Base-by-base conservation (phyloP, 805 yeast genomes). In the Komagataella pastoris region DNA sequence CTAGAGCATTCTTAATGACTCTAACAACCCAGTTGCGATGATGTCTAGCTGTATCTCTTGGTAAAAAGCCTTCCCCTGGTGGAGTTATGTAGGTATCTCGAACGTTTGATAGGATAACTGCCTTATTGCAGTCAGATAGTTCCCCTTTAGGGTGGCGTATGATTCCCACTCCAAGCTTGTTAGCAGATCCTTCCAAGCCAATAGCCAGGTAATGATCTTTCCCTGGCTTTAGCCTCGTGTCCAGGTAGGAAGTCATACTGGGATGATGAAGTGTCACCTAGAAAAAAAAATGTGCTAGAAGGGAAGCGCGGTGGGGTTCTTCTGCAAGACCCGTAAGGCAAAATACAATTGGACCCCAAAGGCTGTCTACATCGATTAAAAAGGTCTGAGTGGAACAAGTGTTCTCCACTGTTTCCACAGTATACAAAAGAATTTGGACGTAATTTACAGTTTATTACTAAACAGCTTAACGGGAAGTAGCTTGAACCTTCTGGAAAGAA, bases 131-230 rank as follows among this genome's bases (percentile, higher is more conserved):
- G 3, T 70, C 68, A 0, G 81, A 67, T 19, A 81, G 68, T 21
- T 71, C 76, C 3, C 93, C 93, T 19, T 72, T 53, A 6, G 74
- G 73, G 57, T 93, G 99, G 58, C 77, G 81, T 51, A 93, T 83
- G 17, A 93, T 76, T 1, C 99, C 99, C 1, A 91, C 93, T 1
- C 97, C 99, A 2, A 93, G 74, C 63, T 93, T 93, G 65, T 93
- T 93, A 17, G 99, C 99, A 0, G 97, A 88, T 1, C 99, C 99
- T 65, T 93, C 99, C 36, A 93, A 74, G 1, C 99, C 99, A 1
- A 93, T 61, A 0, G 97, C 96, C 10, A 86, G 65, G 59, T 83
- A 85, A 59, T 72, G 70, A 50, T 63, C 61, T 49, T 67, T 67
- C 14, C 72, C 78, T 3, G 72, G 70, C 44, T 67, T 68, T 14